Base-by-base conservation (phyloP, 2,329 filamentous ascomycete genomes). In the Calonectria pseudoturangicola region DNA sequence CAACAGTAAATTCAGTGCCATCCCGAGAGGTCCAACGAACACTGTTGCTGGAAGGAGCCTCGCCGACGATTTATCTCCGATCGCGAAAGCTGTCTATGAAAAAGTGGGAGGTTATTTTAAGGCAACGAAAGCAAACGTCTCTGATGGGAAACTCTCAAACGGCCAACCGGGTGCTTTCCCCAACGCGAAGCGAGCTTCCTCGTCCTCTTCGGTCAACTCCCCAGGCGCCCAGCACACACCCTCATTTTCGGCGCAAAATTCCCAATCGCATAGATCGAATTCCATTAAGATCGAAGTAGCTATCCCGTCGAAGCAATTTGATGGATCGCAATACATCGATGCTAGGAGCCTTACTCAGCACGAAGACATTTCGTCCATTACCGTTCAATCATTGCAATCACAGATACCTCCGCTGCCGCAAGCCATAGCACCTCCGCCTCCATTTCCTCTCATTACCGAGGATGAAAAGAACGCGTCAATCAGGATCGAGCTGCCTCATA, bases 1-100 rank as follows among this genome's bases (percentile, higher is more conserved):
- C 66, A 56, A 56, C 74, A 92, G 91, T 83, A 88, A 91, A 77
- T 92, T 93, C 82, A 83, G 81, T 70, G 76, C 76, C 50, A 75
- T 79, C 68, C 81, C 74, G 45, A 81, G 76, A 76, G 75, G 73
- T 9, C 69, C 72, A 16, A 74, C 72, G 70, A 79, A 69, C 39
- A 70, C 75, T 4, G 70, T 74, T 4, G 71, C 77, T 73, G 74
- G 72, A 75, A 75, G 74, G 75, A 78, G 81, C 75, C 72, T 88
- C 18, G 79, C 84, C 45, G 83, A 87, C 25, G 84, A 84, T 12
- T 81, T 92, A 3, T 87, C 88, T 16, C 89, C 90, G 5, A 86
- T 92, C 45, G 80, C 85, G 10, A 84, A 80, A 75, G 81, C 81
- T 8, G 81, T 86, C n/a, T 84, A 84, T 54, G 85, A 86, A 41